Evolutionary conservation across 768 basidiomycete genomes (phyloP).

Genomic region (Pleurotus giganteus): DNA sequence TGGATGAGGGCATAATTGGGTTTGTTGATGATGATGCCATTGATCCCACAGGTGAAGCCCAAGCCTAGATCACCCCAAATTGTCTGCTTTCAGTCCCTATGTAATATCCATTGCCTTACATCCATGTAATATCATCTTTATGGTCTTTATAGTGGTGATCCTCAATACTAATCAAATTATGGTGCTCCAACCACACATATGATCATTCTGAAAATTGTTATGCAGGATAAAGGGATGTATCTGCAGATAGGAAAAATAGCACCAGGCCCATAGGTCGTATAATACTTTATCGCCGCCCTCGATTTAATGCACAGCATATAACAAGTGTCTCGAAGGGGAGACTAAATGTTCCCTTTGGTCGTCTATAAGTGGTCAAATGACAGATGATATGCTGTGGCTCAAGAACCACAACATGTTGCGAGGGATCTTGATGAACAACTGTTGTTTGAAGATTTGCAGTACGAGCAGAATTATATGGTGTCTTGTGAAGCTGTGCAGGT

Average conservation of each 20-base stretch:
- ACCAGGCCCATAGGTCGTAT: too few relatives aligned
- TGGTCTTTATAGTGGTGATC: too few relatives aligned
- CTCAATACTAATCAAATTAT: too few relatives aligned
- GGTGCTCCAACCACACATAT: too few relatives aligned
- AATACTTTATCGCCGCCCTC: conserved; percentile 16
- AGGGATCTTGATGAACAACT: conserved; percentile 16
- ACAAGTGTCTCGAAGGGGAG: conserved; percentile 16
- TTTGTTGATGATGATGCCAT: not conserved
- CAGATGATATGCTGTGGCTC: conserved; percentile 22
- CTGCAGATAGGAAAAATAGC: too few relatives aligned
- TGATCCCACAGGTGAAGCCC: not conserved
- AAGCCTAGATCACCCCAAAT: too few relatives aligned
- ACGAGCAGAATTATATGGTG: conserved; percentile 15
- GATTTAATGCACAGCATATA: conserved; percentile 20
- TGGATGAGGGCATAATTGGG: not conserved
- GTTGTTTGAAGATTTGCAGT: not conserved
- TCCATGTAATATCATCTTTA: too few relatives aligned
- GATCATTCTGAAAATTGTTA: too few relatives aligned
- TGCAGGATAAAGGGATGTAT: too few relatives aligned
- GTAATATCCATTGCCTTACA: too few relatives aligned
- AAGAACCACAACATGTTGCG: conserved; percentile 16
- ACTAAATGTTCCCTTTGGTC: conserved; percentile 19
- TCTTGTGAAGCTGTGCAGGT: conserved; percentile 9
- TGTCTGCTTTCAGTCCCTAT: too few relatives aligned
- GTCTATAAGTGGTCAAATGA: conserved; percentile 17